Evolutionary conservation across 1,284 basidiomycete species (phyloP).

Genomic region (Ustilago nuda): DNA sequence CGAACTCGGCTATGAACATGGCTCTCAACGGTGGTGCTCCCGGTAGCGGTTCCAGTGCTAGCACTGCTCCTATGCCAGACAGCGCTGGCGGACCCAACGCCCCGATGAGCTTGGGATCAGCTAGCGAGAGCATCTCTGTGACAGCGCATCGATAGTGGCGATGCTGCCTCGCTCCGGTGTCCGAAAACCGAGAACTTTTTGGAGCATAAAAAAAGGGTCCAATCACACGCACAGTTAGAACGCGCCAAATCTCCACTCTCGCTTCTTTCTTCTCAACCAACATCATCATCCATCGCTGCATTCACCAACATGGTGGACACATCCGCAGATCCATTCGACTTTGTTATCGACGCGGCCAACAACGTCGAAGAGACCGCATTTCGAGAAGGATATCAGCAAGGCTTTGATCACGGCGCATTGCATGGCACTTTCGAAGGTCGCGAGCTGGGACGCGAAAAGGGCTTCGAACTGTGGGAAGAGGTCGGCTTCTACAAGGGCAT

Average conservation of each 20-base stretch:
- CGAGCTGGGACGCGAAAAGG: conserved; percentile 88
- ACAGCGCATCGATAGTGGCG: conserved; percentile 25
- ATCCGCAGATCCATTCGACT: conserved; percentile 17
- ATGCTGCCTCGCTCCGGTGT: not conserved
- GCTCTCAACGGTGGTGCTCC: conserved; percentile 14
- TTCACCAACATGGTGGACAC: conserved; percentile 15
- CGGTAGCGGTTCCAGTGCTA: conserved; percentile 17
- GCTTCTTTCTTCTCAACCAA: conserved; percentile 34
- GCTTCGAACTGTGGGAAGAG: conserved; percentile 96
- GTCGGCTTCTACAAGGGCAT: conserved; percentile 91
- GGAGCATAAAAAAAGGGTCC: conserved; percentile 19
- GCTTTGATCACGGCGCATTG: conserved; percentile 83
- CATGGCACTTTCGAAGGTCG: conserved; percentile 92
- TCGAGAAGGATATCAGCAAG: conserved; percentile 80
- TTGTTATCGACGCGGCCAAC: conserved; percentile 56
- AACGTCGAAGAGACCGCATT: conserved; percentile 75
- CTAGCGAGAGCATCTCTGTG: conserved; percentile 38
- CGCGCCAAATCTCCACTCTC: conserved; percentile 16
- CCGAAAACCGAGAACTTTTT: conserved; percentile 25
- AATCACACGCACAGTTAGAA: not conserved
- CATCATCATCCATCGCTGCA: conserved; percentile 27
- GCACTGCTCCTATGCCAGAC: conserved; percentile 15
- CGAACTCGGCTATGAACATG: conserved; percentile 45
- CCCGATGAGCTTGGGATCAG: conserved; percentile 39
- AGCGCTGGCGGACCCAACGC: not conserved